Evolutionary conservation across 805 yeast genomes (phyloP), one percentile per base, ranked within the genome.

Genomic region (Sugiyamaella marilandica): DNA sequence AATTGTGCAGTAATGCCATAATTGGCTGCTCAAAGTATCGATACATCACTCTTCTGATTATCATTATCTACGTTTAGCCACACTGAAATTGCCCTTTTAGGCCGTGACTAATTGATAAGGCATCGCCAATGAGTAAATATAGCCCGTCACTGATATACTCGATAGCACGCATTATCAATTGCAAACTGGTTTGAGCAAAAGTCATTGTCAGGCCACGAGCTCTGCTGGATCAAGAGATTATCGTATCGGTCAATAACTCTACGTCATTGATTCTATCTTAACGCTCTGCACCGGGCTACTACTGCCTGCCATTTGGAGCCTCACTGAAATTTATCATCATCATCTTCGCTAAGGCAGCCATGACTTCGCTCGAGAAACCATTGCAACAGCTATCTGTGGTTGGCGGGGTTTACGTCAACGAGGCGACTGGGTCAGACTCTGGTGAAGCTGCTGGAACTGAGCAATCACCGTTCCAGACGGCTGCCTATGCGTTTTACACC

Each of bases 401-500:
- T 10, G 46, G 26, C 32, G 54, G 58, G 11, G 62, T 84, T 35
- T 89, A 85, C 72, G 83, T 94, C 57, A 79, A 85, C 79, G 96
- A 89, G 62, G 66, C 73, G 47, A 67, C 77, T 2, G 97, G 97
- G 56, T 72, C 66, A 32, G 97, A 89, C 62, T 79, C 74, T 45
- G 62, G 74, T 19, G 71, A 77, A 26, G 76, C 75, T n/a, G 55
- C 67, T 2, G 98, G 98, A 47, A 58, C 88, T 21, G 77, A 83
- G 67, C 77, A 74, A 21, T 62, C 74, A 19, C 98, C 99, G 45
- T 90, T 74, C 74, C 81, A 86, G 66, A 80, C 89, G 10, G 75
- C 97, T 13, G 95, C 98, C 0, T 92, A 70, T 67, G 99, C 97
- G 2, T 64, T 85, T 39, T 62, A 36, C 55, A 73, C 73, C 37